phyloP scores from a whole-genome alignment of 2,329 filamentous ascomycete genomes.

The Plenodomus tracheiphilus region DNA sequence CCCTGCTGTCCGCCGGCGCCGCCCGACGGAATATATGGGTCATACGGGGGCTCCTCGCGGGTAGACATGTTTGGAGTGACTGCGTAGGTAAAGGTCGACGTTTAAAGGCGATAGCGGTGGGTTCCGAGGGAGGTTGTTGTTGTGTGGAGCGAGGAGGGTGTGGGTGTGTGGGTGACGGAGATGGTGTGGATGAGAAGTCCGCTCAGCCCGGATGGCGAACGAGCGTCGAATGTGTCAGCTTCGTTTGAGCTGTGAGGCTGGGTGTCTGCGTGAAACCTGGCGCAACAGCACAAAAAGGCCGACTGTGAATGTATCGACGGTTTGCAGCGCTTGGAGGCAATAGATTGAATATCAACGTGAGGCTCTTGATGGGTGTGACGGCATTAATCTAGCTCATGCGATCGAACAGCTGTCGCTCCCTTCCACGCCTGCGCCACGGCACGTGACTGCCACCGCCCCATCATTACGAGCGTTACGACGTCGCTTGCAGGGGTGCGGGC shows the following conservation, averaged over 20 bases:
- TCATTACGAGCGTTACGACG: constrained; percentile 11
- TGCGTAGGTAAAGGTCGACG: constrained; percentile 4
- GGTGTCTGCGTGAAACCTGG: constrained; percentile 27
- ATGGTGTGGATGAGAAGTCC: constrained; percentile 19
- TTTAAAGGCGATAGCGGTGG: constrained; percentile 18
- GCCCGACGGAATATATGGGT: constrained; percentile 83
- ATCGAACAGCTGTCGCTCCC: constrained; percentile 10
- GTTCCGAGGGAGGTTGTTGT: constrained; percentile 18
- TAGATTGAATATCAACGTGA: constrained; percentile 5
- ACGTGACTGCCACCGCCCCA: constrained; percentile 17
- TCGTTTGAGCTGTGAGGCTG: constrained; percentile 40
- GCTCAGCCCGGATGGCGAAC: constrained; percentile 21
- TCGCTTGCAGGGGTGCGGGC: background rate
- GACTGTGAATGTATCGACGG: constrained; percentile 3
- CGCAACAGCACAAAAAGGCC: constrained; percentile 15
- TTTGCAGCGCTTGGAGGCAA: background rate
- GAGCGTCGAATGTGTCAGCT: constrained; percentile 28
- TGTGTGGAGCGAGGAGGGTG: constrained; percentile 24
- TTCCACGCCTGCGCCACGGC: constrained; percentile 12
- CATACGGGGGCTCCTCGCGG: constrained; percentile 68
- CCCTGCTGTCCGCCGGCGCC: constrained; percentile 53
- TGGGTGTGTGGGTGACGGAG: constrained; percentile 25
- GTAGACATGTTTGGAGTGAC: constrained; percentile 47
- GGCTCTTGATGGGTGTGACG: constrained; percentile 5
- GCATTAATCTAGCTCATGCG: constrained; percentile 9